A percentile compares a stretch with the other conserved stretches of the same genome.
phyloP scores from a whole-genome alignment of 169 alveolate species.

The Eimeria brunetti region DNA sequence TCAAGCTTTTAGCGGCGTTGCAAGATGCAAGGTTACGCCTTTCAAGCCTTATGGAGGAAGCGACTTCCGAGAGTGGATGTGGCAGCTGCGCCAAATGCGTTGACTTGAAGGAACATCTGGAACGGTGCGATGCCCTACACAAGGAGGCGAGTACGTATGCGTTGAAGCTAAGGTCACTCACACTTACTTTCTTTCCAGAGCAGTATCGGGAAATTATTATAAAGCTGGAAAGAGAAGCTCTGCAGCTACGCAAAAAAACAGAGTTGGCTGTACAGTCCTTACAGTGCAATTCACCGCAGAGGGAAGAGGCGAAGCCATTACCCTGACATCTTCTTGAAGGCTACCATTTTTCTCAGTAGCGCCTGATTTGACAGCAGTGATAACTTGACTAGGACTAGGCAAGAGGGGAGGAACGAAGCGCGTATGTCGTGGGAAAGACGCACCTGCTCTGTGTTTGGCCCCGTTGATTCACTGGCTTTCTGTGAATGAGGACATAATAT shows the following conservation, averaged over 20 bases:
- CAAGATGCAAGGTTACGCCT: neutral
- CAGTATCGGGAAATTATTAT: neutral
- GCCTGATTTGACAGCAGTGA: neutral
- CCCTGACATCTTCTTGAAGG: neutral
- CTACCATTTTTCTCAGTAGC: neutral
- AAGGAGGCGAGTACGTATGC: neutral
- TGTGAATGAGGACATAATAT: neutral
- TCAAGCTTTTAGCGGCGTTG: neutral
- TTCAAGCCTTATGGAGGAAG: neutral
- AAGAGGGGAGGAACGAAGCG: neutral
- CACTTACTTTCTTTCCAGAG: neutral
- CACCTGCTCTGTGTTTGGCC: neutral
- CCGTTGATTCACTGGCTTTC: neutral
- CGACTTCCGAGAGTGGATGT: neutral
- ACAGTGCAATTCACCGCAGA: neutral
- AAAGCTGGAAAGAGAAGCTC: neutral
- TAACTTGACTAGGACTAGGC: neutral
- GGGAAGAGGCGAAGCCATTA: neutral
- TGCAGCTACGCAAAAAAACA: neutral
- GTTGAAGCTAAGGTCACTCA: neutral
- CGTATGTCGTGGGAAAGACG: neutral
- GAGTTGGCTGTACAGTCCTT: neutral
- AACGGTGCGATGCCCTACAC: neutral
- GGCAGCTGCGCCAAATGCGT: neutral
- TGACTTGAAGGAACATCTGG: neutral